Conservation (phyloP, 2,329 filamentous ascomycete genomes). For the Coniochaeta sp. region DNA sequence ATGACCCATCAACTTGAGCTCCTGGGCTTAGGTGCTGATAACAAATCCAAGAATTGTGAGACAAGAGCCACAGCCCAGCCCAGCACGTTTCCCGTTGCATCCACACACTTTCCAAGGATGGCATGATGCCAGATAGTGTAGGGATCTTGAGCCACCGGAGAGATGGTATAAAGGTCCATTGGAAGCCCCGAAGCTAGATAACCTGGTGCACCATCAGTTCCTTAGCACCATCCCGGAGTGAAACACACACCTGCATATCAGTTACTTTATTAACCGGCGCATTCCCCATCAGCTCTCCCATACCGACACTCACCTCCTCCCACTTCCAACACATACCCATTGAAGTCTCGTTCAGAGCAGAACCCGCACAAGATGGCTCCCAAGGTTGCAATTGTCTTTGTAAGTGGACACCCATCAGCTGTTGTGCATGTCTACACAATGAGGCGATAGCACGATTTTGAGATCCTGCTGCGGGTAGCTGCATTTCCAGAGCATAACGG, state of each 20-base stretch:
- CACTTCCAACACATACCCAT: conserved; percentile 24
- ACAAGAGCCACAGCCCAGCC: too few species aligned
- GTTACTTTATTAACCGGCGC: background rate
- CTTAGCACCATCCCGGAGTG: background rate
- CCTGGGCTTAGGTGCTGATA: background rate
- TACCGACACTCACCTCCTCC: background rate
- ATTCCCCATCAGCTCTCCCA: background rate
- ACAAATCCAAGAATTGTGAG: background rate
- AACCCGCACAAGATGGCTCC: conserved; percentile 64
- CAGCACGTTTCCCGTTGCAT: background rate
- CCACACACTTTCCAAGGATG: background rate
- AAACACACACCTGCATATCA: background rate
- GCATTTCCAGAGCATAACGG: background rate
- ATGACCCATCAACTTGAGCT: background rate
- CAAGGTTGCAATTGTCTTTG: conserved; percentile 86
- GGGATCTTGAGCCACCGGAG: background rate
- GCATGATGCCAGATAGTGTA: background rate
- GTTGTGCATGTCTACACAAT: background rate
- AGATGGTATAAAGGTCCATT: background rate
- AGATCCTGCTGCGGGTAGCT: background rate
- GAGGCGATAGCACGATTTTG: background rate
- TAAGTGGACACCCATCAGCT: conserved; percentile 41
- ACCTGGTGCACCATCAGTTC: background rate
- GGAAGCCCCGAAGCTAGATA: background rate
- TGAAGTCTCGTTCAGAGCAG: conserved; percentile 21